phyloP scores from a whole-genome alignment of 139 green algal genomes.

The Diplosphaera chodatii region DNA sequence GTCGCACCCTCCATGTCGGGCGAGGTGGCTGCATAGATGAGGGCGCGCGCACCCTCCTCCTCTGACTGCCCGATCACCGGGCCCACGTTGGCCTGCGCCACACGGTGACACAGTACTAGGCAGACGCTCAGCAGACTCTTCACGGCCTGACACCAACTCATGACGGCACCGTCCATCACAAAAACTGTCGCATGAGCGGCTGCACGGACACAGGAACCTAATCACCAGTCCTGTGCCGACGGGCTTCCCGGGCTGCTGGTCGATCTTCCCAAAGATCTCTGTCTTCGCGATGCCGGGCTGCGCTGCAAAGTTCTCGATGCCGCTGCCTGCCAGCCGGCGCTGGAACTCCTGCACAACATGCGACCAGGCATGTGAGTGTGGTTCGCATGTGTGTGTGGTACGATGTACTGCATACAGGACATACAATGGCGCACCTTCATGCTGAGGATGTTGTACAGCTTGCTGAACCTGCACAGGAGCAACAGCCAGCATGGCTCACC shows the following conservation, averaged over 20 bases:
- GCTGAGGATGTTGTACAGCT: neutral
- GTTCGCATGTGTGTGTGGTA: too few species aligned
- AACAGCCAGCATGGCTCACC: too few species aligned
- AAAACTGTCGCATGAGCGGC: too few species aligned
- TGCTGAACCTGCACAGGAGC: too few species aligned
- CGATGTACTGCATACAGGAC: too few species aligned
- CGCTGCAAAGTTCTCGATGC: neutral
- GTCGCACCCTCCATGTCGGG: neutral
- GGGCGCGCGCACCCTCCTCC: neutral
- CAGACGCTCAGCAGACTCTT: too few species aligned
- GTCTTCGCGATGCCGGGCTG: conserved; percentile 1
- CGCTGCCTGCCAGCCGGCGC: neutral
- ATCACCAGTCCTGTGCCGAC: neutral
- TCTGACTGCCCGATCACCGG: neutral
- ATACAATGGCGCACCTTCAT: neutral
- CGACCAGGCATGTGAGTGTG: too few species aligned
- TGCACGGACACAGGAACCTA: too few species aligned
- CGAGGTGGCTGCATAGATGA: neutral
- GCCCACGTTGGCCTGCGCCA: neutral
- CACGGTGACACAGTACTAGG: too few species aligned
- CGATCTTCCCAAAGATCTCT: neutral
- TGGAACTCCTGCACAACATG: neutral
- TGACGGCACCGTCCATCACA: too few species aligned
- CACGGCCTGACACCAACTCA: too few species aligned
- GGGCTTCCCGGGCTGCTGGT: neutral